A percentile compares a stretch with the other conserved stretches of the same genome.
phyloP scores from a whole-genome alignment of 192 early-diverging fungal species.

The Lunasporangiospora selenospora region DNA sequence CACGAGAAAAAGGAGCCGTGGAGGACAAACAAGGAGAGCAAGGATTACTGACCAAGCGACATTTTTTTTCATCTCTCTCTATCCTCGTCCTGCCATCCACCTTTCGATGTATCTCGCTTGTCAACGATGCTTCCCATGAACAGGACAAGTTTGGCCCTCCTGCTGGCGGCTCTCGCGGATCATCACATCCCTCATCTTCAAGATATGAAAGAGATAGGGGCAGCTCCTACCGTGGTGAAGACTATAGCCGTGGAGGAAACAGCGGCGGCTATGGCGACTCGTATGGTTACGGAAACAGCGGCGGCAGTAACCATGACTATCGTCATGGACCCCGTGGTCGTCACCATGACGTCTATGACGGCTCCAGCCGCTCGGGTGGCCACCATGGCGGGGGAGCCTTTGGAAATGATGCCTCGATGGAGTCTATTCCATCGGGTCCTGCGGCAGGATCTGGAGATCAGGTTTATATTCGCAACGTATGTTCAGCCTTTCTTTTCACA shows the following conservation, averaged over 20 bases:
- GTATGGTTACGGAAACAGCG: slow-evolving; percentile 11
- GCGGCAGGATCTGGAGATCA: slow-evolving; percentile 41
- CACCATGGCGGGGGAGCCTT: no score
- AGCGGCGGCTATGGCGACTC: slow-evolving; percentile 1
- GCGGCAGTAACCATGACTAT: background rate
- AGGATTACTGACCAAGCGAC: no score
- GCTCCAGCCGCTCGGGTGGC: no score
- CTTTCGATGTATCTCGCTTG: no score
- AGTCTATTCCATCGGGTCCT: slow-evolving; percentile 29
- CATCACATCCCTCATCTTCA: background rate
- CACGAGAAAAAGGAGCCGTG: no score
- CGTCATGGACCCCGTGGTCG: background rate
- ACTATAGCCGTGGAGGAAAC: background rate
- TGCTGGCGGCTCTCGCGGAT: slow-evolving; percentile 8
- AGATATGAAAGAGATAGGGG: slow-evolving; percentile 12
- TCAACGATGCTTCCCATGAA: background rate
- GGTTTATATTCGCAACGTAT: slow-evolving; percentile 44
- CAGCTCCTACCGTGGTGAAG: background rate
- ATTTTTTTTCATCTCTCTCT: no score
- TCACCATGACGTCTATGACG: slow-evolving; percentile 2
- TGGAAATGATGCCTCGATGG: slow-evolving; percentile 18
- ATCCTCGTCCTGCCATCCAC: background rate
- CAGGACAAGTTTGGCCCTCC: slow-evolving; percentile 39
- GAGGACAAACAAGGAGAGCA: no score
- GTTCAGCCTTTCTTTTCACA: no score